phyloP scores from a whole-genome alignment of 805 yeast genomes.

The Cyberlindnera misumaiensis region DNA sequence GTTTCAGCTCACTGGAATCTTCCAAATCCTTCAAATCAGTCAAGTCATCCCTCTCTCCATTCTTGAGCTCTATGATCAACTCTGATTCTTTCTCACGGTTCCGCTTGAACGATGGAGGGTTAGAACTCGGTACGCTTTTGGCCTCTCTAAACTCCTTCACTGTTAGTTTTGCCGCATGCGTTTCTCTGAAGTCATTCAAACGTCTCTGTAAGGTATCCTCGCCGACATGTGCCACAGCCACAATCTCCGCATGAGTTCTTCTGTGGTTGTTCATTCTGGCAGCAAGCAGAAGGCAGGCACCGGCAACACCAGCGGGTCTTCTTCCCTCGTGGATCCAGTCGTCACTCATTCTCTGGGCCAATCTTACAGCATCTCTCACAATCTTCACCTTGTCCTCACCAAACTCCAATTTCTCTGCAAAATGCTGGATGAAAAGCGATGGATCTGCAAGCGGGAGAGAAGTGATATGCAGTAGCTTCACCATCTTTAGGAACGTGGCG shows the following conservation, averaged over 20 bases:
- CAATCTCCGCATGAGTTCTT: conserved; percentile 88
- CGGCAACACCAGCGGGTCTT: conserved; percentile 97
- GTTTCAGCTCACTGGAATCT: conserved; percentile 13
- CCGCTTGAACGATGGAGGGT: conserved; percentile 78
- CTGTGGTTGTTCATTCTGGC: conserved; percentile 95
- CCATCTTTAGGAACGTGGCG: conserved; percentile 90
- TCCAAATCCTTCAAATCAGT: conserved; percentile 12
- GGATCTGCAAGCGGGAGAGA: conserved; percentile 89
- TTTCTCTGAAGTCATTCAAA: conserved; percentile 77
- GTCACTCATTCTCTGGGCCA: conserved; percentile 85
- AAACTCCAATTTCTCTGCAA: conserved; percentile 80
- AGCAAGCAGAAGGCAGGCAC: conserved; percentile 89
- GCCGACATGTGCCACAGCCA: conserved; percentile 91
- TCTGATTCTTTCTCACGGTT: conserved; percentile 48
- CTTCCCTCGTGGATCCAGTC: conserved; percentile 98
- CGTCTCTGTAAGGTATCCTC: conserved; percentile 90
- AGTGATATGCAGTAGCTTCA: conserved; percentile 73
- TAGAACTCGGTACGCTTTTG: conserved; percentile 28
- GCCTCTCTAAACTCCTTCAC: conserved; percentile 66
- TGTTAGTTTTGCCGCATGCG: conserved; percentile 67
- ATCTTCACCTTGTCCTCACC: conserved; percentile 71
- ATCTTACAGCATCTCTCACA: conserved; percentile 75
- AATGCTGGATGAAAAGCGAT: conserved; percentile 86
- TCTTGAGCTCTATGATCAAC: conserved; percentile 3
- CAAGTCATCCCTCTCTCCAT: conserved; percentile 14